phyloP scores from a whole-genome alignment of 2,329 filamentous ascomycete species.

The Fusarium coicis region DNA sequence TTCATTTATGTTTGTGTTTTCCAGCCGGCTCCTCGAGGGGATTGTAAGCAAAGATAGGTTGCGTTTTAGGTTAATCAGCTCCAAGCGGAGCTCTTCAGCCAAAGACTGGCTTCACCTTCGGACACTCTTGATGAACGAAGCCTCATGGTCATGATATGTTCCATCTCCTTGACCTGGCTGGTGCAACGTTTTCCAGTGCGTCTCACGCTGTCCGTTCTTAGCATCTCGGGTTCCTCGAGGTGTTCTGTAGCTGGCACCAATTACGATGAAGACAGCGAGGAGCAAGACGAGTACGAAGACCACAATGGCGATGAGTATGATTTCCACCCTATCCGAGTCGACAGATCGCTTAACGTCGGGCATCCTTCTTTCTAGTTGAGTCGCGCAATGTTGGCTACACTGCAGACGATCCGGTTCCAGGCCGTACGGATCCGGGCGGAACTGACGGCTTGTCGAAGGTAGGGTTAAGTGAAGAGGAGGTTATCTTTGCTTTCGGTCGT shows the following conservation, averaged over 20 bases:
- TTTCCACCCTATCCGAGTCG: constrained; percentile 48
- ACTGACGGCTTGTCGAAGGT: neutral
- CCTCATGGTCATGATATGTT: constrained; percentile 30
- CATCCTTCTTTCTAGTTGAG: constrained; percentile 33
- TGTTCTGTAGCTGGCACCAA: constrained; percentile 41
- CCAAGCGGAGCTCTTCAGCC: constrained; percentile 39
- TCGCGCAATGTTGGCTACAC: constrained; percentile 1
- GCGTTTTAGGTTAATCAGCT: constrained; percentile 37
- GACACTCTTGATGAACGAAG: constrained; percentile 40
- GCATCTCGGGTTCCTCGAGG: constrained; percentile 15
- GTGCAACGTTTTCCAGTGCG: constrained; percentile 33
- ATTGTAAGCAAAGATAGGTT: constrained; percentile 25
- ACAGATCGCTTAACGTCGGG: constrained; percentile 36
- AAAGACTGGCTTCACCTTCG: constrained; percentile 44
- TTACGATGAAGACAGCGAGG: constrained; percentile 47
- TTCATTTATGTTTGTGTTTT: neutral
- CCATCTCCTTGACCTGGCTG: constrained; percentile 13
- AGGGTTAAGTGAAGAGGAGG: neutral
- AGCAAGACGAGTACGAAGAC: constrained; percentile 49
- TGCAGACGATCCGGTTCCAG: constrained; percentile 6
- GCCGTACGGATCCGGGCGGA: neutral
- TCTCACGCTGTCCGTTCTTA: constrained; percentile 31
- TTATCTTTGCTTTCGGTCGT: neutral
- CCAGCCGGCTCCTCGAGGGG: constrained; percentile 9
- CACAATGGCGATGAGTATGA: constrained; percentile 48